A percentile compares a stretch with the other conserved stretches of the same genome.
These are phyloP conservation scores for Ceratocystis variospora DNA, from an alignment of 2,329 filamentous ascomycete genomes.

Conservation along the genomic window DNA sequence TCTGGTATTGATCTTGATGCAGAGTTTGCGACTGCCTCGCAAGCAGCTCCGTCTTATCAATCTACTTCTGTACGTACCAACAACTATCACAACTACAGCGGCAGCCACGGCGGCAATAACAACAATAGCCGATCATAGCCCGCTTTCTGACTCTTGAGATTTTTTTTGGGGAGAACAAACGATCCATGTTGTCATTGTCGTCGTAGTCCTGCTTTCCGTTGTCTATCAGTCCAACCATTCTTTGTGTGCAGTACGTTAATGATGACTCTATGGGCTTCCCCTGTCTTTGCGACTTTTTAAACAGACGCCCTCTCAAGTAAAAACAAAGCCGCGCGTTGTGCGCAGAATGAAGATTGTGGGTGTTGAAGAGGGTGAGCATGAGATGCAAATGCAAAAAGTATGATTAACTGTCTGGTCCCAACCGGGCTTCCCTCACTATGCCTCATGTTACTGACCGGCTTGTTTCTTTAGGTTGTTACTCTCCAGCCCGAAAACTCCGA, in stretches of 20 bases:
- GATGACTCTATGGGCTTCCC: conserved; percentile 7
- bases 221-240: background rate
- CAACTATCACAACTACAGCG: background rate
- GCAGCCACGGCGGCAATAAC: background rate
- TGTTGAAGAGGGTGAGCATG: conserved; percentile 12
- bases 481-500: conserved; percentile 66
- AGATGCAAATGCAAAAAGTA: conserved; percentile 14
- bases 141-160: background rate
- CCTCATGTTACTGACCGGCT: background rate
- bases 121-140: background rate
- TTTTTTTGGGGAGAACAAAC: background rate
- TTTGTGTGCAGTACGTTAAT: conserved; percentile 15
- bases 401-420: background rate
- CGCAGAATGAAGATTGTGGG: conserved; percentile 17
- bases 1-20: conserved; percentile 17
- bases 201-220: too few relatives aligned
- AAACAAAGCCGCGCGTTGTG: conserved; percentile 12
- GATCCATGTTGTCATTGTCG: background rate
- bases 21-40: conserved; percentile 18
- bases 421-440: background rate
- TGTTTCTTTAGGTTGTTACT: conserved; percentile 49
- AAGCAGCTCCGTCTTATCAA: conserved; percentile 1
- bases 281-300: background rate
- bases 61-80: conserved; percentile 16
- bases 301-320: conserved; percentile 11